Evolutionary conservation across 2,329 filamentous ascomycete species (phyloP).

Genomic region (Clonostachys sp.): DNA sequence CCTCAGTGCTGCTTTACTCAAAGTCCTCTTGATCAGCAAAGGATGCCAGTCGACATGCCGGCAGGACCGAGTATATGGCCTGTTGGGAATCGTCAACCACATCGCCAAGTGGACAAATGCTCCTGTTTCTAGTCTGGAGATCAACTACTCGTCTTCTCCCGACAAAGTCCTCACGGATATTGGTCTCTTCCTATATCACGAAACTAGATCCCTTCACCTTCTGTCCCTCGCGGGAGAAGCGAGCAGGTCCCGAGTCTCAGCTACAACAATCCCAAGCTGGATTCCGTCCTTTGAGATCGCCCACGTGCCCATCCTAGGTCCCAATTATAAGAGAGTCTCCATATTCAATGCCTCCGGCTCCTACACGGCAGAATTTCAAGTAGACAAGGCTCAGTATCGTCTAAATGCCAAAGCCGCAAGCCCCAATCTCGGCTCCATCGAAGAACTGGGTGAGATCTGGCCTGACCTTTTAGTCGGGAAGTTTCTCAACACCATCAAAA

Average conservation of each 20-base stretch:
- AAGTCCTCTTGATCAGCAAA: slow-evolving; percentile 9
- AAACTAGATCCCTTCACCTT: slow-evolving; percentile 10
- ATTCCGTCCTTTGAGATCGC: slow-evolving; percentile 12
- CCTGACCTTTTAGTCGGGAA: not conserved
- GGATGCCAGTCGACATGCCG: slow-evolving; percentile 10
- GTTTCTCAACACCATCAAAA: slow-evolving; percentile 8
- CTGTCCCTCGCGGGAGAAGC: slow-evolving; percentile 10
- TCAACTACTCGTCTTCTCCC: slow-evolving; percentile 11
- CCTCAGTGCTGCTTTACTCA: slow-evolving; percentile 4
- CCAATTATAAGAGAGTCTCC: not conserved
- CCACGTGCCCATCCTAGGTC: slow-evolving; percentile 8
- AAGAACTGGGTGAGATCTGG: slow-evolving; percentile 4
- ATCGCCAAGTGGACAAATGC: slow-evolving; percentile 6
- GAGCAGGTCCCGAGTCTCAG: slow-evolving; percentile 4
- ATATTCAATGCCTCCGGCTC: not conserved
- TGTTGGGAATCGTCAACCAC: slow-evolving; percentile 14
- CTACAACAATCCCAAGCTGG: slow-evolving; percentile 9
- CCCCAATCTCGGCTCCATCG: slow-evolving; percentile 10
- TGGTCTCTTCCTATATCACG: slow-evolving; percentile 5
- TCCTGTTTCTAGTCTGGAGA: slow-evolving; percentile 4
- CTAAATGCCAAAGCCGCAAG: slow-evolving; percentile 8
- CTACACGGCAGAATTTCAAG: slow-evolving; percentile 2
- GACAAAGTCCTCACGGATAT: slow-evolving; percentile 8
- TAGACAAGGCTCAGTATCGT: slow-evolving; percentile 3
- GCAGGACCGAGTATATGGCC: slow-evolving; percentile 13